Conservation (phyloP, 1,284 basidiomycete species). For the Pterula multifida region DNA sequence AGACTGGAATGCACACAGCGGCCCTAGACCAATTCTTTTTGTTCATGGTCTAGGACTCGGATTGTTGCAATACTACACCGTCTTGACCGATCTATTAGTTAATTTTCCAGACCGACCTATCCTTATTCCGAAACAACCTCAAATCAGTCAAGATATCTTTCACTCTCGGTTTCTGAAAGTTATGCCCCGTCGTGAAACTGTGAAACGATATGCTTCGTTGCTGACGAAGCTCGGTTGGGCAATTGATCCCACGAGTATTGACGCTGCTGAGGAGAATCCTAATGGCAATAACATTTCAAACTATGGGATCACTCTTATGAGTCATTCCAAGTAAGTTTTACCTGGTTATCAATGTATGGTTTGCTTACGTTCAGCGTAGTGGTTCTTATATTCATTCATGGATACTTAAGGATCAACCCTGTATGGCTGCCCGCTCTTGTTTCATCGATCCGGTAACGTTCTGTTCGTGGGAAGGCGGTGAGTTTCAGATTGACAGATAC, state of each 20-base stretch:
- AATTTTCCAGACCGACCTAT: slow-evolving; percentile 60
- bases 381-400: slow-evolving; percentile 73
- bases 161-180: slow-evolving; percentile 63
- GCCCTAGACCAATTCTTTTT: slow-evolving; percentile 67
- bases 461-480: slow-evolving; percentile 83
- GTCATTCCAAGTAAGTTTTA: slow-evolving; percentile 72
- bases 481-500: slow-evolving; percentile 12
- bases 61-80: slow-evolving; percentile 48
- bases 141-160: slow-evolving; percentile 78
- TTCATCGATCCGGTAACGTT: slow-evolving; percentile 87
- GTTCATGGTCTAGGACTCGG: slow-evolving; percentile 84
- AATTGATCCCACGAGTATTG: slow-evolving; percentile 8
- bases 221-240: slow-evolving; percentile 60
- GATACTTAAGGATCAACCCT: slow-evolving; percentile 71
- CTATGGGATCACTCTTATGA: slow-evolving; percentile 66
- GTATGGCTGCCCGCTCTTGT: slow-evolving; percentile 61
- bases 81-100: slow-evolving; percentile 37
- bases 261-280: slow-evolving; percentile 12
- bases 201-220: slow-evolving; percentile 44
- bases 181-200: slow-evolving; percentile 49
- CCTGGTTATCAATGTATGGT: slow-evolving; percentile 8
- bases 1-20: slow-evolving; percentile 43
- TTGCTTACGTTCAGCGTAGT: slow-evolving; percentile 27
- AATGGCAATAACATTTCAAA: slow-evolving; percentile 12
- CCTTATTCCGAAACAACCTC: slow-evolving; percentile 71